A percentile compares a stretch with the other conserved stretches of the same genome.
These are phyloP conservation scores for Hanseniaspora lachancei DNA, from an alignment of 805 yeast species.

Conservation along the genomic window DNA sequence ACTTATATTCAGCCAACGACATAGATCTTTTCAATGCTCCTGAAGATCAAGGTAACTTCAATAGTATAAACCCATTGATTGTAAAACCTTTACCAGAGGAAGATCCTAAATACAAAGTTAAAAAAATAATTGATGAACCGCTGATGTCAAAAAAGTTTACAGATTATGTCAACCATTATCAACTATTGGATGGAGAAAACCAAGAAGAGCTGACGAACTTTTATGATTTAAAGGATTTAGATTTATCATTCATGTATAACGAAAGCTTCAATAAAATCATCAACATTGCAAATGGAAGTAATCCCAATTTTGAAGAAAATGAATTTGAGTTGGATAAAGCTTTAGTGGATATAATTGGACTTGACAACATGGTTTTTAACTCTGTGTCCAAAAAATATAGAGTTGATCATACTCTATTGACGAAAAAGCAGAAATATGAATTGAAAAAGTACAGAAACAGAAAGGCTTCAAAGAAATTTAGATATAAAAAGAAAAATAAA, in stretches of 20 bases:
- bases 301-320: not conserved
- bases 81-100: not conserved
- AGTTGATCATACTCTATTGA: constrained; percentile 9
- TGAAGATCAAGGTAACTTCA: not conserved
- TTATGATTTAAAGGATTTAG: constrained; percentile 6
- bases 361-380: constrained; percentile 7
- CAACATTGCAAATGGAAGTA: not conserved
- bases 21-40: not conserved
- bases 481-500: constrained; percentile 11
- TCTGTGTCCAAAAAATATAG: constrained; percentile 2
- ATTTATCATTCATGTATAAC: constrained; percentile 9
- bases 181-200: not conserved
- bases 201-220: not conserved
- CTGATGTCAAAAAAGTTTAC: not conserved
- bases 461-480: constrained; percentile 11
- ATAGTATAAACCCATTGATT: constrained; percentile 7
- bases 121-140: not conserved
- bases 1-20: not conserved
- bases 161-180: constrained; percentile 3
- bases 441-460: constrained; percentile 11
- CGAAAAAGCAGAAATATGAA: constrained; percentile 6
- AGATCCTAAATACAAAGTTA: not conserved
- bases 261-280: constrained; percentile 6
- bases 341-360: constrained; percentile 2
- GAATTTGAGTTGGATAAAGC: constrained; percentile 8